These are phyloP conservation scores for Cynanchum wilfordii DNA, from an alignment of 257 asterid species.

Conservation along the genomic window DNA sequence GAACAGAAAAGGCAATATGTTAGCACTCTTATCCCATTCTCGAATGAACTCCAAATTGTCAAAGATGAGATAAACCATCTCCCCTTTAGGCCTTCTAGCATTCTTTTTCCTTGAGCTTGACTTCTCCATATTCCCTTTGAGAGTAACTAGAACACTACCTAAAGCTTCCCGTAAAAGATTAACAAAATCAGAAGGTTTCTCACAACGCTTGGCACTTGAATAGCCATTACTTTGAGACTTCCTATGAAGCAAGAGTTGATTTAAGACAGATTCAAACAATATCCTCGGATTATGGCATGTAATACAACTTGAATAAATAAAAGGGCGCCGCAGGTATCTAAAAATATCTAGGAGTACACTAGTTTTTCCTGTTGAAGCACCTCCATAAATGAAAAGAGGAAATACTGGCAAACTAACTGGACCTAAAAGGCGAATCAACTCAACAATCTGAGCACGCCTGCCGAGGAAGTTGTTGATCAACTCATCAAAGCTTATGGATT, in stretches of 20 bases:
- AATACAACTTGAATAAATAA: slow-evolving; percentile 64
- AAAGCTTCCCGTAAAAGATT: slow-evolving; percentile 69
- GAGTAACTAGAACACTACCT: slow-evolving; percentile 35
- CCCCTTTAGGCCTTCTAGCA: slow-evolving; percentile 43
- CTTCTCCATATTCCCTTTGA: slow-evolving; percentile 43
- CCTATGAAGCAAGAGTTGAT: slow-evolving; percentile 82
- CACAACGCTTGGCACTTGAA: slow-evolving; percentile 73
- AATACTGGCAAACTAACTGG: slow-evolving; percentile 75
- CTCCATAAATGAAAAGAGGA: slow-evolving; percentile 77
- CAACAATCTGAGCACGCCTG: slow-evolving; percentile 55
- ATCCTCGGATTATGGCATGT: slow-evolving; percentile 72
- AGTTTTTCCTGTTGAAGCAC: slow-evolving; percentile 86
- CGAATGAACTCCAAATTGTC: slow-evolving; percentile 67
- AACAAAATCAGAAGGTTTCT: slow-evolving; percentile 82
- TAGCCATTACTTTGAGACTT: slow-evolving; percentile 57
- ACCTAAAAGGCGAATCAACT: slow-evolving; percentile 57
- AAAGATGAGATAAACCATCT: slow-evolving; percentile 76
- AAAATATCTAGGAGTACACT: slow-evolving; percentile 55
- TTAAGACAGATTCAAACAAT: slow-evolving; percentile 77
- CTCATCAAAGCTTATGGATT: slow-evolving; percentile 48
- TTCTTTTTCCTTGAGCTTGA: slow-evolving; percentile 41
- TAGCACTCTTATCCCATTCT: slow-evolving; percentile 73
- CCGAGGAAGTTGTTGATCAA: slow-evolving; percentile 59
- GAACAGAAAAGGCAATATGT: slow-evolving; percentile 55
- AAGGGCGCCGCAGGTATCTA: slow-evolving; percentile 66